A percentile compares a stretch with the other conserved stretches of the same genome.
Evolutionary conservation across 805 yeast species (phyloP).

Genomic region (Wickerhamiella sorbophila): DNA sequence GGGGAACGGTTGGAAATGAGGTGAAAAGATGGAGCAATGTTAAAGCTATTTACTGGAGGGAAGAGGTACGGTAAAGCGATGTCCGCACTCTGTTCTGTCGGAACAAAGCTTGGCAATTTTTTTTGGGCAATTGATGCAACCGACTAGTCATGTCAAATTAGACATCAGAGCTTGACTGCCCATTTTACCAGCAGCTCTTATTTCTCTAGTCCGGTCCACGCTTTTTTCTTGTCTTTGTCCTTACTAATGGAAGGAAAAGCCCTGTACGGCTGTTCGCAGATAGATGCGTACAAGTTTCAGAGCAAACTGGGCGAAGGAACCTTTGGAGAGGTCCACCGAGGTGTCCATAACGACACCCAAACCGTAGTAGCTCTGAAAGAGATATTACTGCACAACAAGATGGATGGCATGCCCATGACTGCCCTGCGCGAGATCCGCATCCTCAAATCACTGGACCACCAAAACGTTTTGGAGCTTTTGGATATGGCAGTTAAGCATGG

Average conservation of each 20-base stretch:
- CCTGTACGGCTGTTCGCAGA: slow-evolving; percentile 24
- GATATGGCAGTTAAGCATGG: slow-evolving; percentile 50
- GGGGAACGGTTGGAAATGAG: too few relatives aligned
- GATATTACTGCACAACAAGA: slow-evolving; percentile 60
- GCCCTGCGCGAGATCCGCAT: slow-evolving; percentile 86
- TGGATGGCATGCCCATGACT: slow-evolving; percentile 78
- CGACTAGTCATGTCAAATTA: too few relatives aligned
- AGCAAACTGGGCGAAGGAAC: slow-evolving; percentile 65
- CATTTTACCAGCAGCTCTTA: too few relatives aligned
- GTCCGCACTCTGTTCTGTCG: too few relatives aligned
- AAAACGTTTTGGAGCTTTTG: slow-evolving; percentile 57
- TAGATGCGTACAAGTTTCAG: slow-evolving; percentile 23
- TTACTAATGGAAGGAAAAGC: not conserved
- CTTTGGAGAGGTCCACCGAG: slow-evolving; percentile 79
- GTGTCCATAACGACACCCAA: slow-evolving; percentile 37
- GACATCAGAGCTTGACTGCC: too few relatives aligned
- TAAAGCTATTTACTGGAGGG: too few relatives aligned
- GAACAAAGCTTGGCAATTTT: too few relatives aligned
- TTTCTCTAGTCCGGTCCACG: too few relatives aligned
- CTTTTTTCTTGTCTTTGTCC: too few relatives aligned
- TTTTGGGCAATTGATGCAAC: too few relatives aligned
- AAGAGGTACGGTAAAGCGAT: too few relatives aligned
- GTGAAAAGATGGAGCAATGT: too few relatives aligned
- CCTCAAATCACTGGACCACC: slow-evolving; percentile 52
- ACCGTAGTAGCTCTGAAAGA: slow-evolving; percentile 75